Percentiles rank a stretch among this genome's conserved stretches.
phyloP scores from a whole-genome alignment of 2,329 filamentous ascomycete species.

The Pseudocercospora macadamiae region DNA sequence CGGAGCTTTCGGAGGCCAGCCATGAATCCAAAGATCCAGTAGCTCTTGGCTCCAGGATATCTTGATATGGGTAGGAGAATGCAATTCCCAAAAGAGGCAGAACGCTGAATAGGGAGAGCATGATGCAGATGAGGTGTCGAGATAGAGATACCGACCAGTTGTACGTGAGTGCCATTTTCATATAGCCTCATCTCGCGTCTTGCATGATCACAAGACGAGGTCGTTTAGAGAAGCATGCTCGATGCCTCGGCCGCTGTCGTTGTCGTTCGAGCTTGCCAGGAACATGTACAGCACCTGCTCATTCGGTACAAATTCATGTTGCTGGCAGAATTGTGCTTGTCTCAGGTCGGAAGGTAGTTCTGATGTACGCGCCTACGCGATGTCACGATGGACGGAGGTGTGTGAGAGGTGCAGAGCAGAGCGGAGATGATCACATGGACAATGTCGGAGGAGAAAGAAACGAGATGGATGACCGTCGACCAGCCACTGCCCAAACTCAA shows the following conservation, averaged over 20 bases:
- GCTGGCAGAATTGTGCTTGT: slow-evolving; percentile 3
- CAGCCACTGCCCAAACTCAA: too few relatives aligned
- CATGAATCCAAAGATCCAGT: slow-evolving; percentile 34
- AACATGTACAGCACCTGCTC: not conserved
- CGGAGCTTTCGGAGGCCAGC: slow-evolving; percentile 49
- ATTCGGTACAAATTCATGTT: not conserved
- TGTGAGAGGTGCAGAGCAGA: slow-evolving; percentile 13
- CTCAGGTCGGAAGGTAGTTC: slow-evolving; percentile 14
- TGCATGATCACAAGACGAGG: not conserved
- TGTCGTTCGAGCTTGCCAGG: not conserved
- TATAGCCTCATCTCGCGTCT: not conserved
- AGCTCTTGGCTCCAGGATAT: slow-evolving; percentile 19
- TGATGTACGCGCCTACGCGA: not conserved
- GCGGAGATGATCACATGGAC: slow-evolving; percentile 10
- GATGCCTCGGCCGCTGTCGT: not conserved
- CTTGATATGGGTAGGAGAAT: slow-evolving; percentile 12
- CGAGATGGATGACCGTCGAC: not conserved
- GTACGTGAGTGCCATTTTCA: too few relatives aligned
- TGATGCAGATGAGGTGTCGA: slow-evolving; percentile 1
- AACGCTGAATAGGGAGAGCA: slow-evolving; percentile 16
- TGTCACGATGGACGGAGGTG: slow-evolving; percentile 10
- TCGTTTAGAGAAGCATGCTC: not conserved
- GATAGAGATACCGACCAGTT: not conserved
- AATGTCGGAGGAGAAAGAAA: not conserved
- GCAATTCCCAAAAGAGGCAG: slow-evolving; percentile 15